A percentile compares a stretch with the other conserved stretches of the same genome.
Evolutionary conservation across 305 asterid species (phyloP).

Genomic region (Fraxinus xanthoxyloides): DNA sequence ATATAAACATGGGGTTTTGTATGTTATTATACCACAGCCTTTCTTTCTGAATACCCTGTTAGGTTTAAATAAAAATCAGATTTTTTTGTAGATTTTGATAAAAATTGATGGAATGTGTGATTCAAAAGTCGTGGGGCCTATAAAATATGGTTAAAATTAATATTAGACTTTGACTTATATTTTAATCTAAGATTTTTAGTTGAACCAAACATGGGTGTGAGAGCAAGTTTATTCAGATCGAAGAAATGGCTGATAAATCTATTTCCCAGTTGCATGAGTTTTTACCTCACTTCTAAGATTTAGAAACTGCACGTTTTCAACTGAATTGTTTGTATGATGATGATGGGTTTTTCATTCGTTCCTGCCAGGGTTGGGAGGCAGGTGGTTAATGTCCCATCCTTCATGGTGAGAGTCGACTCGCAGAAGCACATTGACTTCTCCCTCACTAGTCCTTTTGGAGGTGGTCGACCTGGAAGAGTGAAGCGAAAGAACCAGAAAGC

Average conservation of each 20-base stretch:
- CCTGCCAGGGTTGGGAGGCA: slow-evolving; percentile 43
- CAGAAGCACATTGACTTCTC: slow-evolving; percentile 43
- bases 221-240: neutral
- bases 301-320: neutral
- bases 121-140: no score
- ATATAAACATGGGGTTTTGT: neutral
- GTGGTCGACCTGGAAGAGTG: slow-evolving; percentile 44
- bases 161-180: no score
- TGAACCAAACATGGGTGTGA: no score
- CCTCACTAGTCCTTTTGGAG: slow-evolving; percentile 42
- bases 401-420: slow-evolving; percentile 40
- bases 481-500: slow-evolving; percentile 47
- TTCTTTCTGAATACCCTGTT: neutral
- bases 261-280: neutral
- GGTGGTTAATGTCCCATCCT: slow-evolving; percentile 40
- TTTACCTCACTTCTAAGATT: neutral
- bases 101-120: no score
- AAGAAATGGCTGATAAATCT: neutral
- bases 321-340: neutral
- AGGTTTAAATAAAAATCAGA: no score
- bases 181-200: no score
- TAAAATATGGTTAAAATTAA: no score
- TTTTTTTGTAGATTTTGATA: no score
- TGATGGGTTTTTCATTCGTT: neutral
- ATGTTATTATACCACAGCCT: neutral